Conservation (phyloP, 352 stramenopile species). For the Globisporangium middletonii region DNA sequence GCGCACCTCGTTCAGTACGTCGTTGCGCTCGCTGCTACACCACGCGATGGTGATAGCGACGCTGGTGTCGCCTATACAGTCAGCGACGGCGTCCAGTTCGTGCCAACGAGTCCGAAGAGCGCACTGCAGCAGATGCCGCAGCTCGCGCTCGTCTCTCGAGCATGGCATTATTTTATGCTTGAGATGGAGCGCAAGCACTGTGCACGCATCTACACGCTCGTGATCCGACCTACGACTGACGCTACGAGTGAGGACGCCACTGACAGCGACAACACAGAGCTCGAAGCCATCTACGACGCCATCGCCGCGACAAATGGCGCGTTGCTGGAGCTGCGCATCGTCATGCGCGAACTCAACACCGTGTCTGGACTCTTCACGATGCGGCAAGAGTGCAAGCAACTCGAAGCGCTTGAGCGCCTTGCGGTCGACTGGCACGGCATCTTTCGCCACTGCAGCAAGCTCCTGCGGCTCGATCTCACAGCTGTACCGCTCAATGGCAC, state of each 20-base stretch:
- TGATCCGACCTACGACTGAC: background rate
- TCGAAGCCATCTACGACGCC: background rate
- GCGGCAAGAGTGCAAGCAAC: background rate
- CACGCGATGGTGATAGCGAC: background rate
- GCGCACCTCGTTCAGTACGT: background rate
- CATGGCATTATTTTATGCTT: background rate
- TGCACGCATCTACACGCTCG: background rate
- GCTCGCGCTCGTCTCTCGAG: background rate
- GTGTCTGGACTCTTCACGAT: background rate
- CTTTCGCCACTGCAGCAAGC: slow-evolving; percentile 3
- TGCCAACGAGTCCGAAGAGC: background rate
- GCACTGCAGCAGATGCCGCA: background rate
- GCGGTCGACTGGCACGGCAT: slow-evolving; percentile 13
- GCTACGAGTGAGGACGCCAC: background rate
- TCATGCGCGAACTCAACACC: background rate
- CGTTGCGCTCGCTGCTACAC: background rate
- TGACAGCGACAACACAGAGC: too few relatives aligned
- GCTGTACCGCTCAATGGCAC: slow-evolving; percentile 8
- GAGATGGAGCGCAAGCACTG: background rate
- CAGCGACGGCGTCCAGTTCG: background rate
- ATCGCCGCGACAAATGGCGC: background rate
- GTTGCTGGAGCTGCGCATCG: background rate
- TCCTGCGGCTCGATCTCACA: slow-evolving; percentile 12
- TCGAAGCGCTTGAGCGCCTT: background rate
- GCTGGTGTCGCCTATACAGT: background rate